Evolutionary conservation across 2,329 filamentous ascomycete species (phyloP).

Genomic region (Cladosporium sp.): DNA sequence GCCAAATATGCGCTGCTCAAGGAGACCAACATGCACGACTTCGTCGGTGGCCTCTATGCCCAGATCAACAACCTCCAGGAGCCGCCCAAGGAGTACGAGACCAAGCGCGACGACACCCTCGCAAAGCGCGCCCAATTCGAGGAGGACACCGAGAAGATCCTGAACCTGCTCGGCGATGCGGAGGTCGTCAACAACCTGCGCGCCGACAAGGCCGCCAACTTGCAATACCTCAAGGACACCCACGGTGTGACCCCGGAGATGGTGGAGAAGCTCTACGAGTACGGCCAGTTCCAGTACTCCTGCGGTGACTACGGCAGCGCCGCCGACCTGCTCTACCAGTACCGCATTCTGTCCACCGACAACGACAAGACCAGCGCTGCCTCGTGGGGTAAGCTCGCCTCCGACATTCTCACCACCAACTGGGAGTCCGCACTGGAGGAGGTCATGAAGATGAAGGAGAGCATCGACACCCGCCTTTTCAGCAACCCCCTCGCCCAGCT

Average conservation of each 20-base stretch:
- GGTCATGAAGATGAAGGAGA: conserved; percentile 82
- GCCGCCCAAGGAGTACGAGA: conserved; percentile 77
- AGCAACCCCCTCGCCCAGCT: conserved; percentile 95
- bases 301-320: conserved; percentile 91
- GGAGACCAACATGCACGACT: conserved; percentile 99
- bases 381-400: conserved; percentile 97
- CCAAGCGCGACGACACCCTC: conserved; percentile 86
- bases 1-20: conserved; percentile 93
- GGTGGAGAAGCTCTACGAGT: conserved; percentile 94
- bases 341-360: conserved; percentile 95
- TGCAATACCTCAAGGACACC: conserved; percentile 96
- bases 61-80: conserved; percentile 78
- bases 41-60: conserved; percentile 86
- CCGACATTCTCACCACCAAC: conserved; percentile 89
- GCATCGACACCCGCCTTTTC: conserved; percentile 91
- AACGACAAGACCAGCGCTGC: conserved; percentile 95
- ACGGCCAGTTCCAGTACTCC: conserved; percentile 96
- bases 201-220: conserved; percentile 97
- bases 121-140: conserved; percentile 77
- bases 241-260: conserved; percentile 93
- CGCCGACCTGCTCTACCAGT: conserved; percentile 91
- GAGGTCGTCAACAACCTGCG: conserved; percentile 87
- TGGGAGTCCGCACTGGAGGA: conserved; percentile 95
- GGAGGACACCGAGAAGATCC: conserved; percentile 84
- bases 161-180: conserved; percentile 78